Evolutionary conservation across 257 asterid species (phyloP).

Genomic region (Leonotis leonurus): DNA sequence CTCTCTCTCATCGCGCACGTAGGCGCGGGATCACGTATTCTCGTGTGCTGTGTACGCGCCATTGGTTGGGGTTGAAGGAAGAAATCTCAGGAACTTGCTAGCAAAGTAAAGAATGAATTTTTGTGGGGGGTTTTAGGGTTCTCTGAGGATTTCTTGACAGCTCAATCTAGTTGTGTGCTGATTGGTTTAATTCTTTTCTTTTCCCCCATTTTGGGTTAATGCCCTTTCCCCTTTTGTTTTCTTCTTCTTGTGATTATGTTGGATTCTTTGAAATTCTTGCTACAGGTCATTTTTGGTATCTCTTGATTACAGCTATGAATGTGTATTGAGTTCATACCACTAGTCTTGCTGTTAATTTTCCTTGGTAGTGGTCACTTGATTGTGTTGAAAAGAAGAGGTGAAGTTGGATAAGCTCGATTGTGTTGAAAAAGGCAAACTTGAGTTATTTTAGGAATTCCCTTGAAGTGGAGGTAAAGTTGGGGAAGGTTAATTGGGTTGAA

Average conservation of each 20-base stretch:
- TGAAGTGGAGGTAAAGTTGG: no score
- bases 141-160: constrained; percentile 18
- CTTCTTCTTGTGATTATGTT: background rate
- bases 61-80: constrained; percentile 32
- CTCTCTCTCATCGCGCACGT: constrained; percentile 5
- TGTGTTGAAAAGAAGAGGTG: background rate
- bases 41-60: constrained; percentile 10
- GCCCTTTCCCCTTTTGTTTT: background rate
- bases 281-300: constrained; percentile 5
- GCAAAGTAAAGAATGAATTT: constrained; percentile 42
- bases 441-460: no score
- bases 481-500: no score
- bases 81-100: constrained; percentile 39
- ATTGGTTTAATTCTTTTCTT: background rate
- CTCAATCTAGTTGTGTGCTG: constrained; percentile 11
- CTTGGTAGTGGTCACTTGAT: background rate
- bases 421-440: no score
- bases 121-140: constrained; percentile 21
- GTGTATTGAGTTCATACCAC: background rate
- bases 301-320: background rate
- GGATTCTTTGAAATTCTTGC: constrained; percentile 14
- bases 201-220: constrained; percentile 4
- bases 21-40: background rate
- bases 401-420: background rate
- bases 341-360: background rate